These are phyloP conservation scores for Crassisporium funariophilum DNA, from an alignment of 768 basidiomycete genomes.

Conservation along the genomic window DNA sequence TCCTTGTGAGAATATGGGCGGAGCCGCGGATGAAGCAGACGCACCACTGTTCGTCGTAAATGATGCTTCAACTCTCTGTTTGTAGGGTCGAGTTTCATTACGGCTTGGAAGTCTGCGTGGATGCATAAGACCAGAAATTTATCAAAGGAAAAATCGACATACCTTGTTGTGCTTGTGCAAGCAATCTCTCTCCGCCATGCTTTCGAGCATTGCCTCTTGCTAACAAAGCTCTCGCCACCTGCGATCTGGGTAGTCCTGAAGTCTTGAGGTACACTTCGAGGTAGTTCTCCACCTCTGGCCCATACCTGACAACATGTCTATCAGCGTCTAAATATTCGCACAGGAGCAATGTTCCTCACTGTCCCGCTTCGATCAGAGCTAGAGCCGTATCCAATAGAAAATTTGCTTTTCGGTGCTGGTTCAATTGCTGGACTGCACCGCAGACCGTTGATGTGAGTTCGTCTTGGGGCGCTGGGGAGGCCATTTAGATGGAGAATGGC, in stretches of 20 bases:
- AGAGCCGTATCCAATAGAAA: slow-evolving; percentile 53
- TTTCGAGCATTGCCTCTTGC: slow-evolving; percentile 64
- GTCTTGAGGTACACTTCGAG: slow-evolving; percentile 67
- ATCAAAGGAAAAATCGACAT: slow-evolving; percentile 13
- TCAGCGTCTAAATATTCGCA: slow-evolving; percentile 6
- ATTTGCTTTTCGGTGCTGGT: slow-evolving; percentile 46
- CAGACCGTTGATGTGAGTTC: slow-evolving; percentile 54
- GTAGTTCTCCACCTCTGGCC: slow-evolving; percentile 63
- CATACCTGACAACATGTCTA: slow-evolving; percentile 46
- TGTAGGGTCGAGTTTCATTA: slow-evolving; percentile 59
- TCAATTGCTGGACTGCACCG: slow-evolving; percentile 49
- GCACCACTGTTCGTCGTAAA: slow-evolving; percentile 50
- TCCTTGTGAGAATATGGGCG: slow-evolving; percentile 5
- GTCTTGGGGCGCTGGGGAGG: slow-evolving; percentile 38
- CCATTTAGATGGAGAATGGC: slow-evolving; percentile 16
- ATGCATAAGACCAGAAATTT: not conserved
- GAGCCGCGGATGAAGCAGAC: slow-evolving; percentile 19
- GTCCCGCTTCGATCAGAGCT: slow-evolving; percentile 49
- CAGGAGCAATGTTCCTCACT: slow-evolving; percentile 34
- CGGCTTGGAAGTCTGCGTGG: slow-evolving; percentile 58
- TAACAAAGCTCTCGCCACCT: slow-evolving; percentile 55
- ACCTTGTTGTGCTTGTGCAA: slow-evolving; percentile 65
- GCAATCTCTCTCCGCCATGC: slow-evolving; percentile 52
- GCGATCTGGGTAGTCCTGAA: slow-evolving; percentile 52
- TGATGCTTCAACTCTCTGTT: slow-evolving; percentile 56